phyloP scores from a whole-genome alignment of 2,329 filamentous ascomycete species.

The Alternaria triticimaculans region DNA sequence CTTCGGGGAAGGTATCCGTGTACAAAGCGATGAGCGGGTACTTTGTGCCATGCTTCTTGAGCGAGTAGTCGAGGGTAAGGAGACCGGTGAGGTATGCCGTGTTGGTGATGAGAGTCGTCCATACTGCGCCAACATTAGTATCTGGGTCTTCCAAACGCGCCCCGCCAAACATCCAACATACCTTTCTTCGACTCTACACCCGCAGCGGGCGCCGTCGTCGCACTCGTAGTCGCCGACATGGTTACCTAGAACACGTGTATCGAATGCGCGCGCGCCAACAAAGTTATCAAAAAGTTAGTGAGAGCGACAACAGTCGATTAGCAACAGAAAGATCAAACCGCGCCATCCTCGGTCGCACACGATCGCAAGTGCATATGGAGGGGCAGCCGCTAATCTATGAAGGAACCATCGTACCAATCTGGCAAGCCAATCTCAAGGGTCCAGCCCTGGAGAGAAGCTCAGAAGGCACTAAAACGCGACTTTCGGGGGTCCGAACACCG shows the following conservation, averaged over 20 bases:
- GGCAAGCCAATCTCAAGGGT: conserved; percentile 1
- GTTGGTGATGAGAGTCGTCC: conserved; percentile 88
- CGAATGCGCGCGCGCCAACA: background rate
- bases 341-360: conserved; percentile 5
- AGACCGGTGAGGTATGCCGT: conserved; percentile 81
- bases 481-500: conserved; percentile 17
- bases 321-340: background rate
- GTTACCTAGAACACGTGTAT: background rate
- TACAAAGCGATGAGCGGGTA: conserved; percentile 86
- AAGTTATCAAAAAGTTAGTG: background rate
- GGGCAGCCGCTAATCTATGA: conserved; percentile 21
- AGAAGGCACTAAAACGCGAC: background rate
- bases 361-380: conserved; percentile 11
- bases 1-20: conserved; percentile 74
- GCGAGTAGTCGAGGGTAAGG: conserved; percentile 78
- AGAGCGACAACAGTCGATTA: background rate
- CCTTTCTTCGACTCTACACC: conserved; percentile 50
- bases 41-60: conserved; percentile 67
- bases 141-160: background rate
- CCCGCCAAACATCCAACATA: conserved; percentile 12
- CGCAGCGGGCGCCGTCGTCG: conserved; percentile 13
- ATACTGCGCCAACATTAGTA: conserved; percentile 62
- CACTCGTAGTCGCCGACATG: conserved; percentile 8
- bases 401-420: conserved; percentile 10
- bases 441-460: background rate